Base-by-base conservation (phyloP, 1,284 basidiomycete species). In the Austroboletus niveus region DNA sequence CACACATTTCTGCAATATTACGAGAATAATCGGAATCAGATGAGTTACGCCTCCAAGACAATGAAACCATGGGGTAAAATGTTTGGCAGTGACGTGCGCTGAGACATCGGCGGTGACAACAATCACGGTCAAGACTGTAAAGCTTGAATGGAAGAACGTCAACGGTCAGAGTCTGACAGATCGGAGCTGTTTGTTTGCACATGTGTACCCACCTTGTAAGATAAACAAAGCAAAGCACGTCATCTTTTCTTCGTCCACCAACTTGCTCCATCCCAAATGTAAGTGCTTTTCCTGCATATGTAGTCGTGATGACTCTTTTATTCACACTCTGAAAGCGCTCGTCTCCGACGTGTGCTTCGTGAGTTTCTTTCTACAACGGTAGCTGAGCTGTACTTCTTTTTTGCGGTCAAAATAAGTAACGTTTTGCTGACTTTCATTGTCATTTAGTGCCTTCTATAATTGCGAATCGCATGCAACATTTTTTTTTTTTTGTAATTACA, bases 351-450 rank as follows among this genome's bases (percentile, higher is more conserved):
- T 57, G 61, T 64, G 62, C 52, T 63, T 65, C 50, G 54, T 76
- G 75, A 75, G 65, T 68, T 60, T 69, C 46, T 68, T 65, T 72
- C 75, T 80, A 78, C 78, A 78, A 78, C 78, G 78, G 76, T 79
- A 79, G 71, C 84, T 87, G 84, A 87, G 72, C 75, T 57, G 56
- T 55, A 57, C 39, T 29, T 39, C 41, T 4, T 38, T 39, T 43
- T 4, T 38, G 3, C n/a, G 12, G 8, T 32, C 40, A n/a, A 42
- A 35, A 49, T 29, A n/a, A 17, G 20, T 2, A 35, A 5, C 35
- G 31, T 15, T 53, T 47, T 20, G 20, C 65, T 66, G 15, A 63
- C 34, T 6, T 22, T n/a, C 20, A 15, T 24, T 5, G 5, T 24
- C 14, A n/a, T 31, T 17, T 32, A 62, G 52, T 42, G 15, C 29